phyloP scores from a whole-genome alignment of 352 stramenopile genomes.

The Globisporangium parvum region DNA sequence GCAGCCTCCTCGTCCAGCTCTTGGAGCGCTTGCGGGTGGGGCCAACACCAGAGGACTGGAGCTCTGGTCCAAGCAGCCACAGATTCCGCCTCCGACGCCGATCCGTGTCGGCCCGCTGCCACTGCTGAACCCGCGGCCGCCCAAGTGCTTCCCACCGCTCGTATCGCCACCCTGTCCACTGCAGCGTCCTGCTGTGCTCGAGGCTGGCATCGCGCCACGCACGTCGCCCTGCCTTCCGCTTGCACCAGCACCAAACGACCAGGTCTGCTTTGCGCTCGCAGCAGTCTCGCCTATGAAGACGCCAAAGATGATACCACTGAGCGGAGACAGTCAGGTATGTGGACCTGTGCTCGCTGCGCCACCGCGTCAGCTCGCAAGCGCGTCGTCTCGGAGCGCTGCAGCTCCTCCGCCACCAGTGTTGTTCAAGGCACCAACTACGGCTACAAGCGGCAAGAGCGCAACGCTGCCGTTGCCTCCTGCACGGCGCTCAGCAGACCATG shows the following conservation, averaged over 20 bases:
- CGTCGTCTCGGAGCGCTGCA: neutral
- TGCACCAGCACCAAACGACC: conserved; percentile 1
- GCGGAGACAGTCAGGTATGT: conserved; percentile 6
- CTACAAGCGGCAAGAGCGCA: neutral
- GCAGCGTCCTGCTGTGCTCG: neutral
- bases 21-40: neutral
- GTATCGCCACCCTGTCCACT: conserved; percentile 2
- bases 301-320: neutral
- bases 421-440: neutral
- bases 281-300: conserved; percentile 5
- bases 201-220: conserved; percentile 4
- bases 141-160: conserved; percentile 15
- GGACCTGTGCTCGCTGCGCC: neutral
- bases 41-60: neutral
- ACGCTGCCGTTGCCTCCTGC: neutral
- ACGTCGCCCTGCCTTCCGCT: neutral
- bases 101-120: neutral
- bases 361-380: neutral
- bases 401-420: neutral
- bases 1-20: conserved; percentile 3
- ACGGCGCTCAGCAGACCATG: neutral
- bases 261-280: conserved; percentile 9
- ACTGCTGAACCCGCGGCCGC: conserved; percentile 2
- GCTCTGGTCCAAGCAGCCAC: neutral
- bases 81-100: neutral